Base-by-base conservation (phyloP, 148 eudicot species). In the Vaccinium vitisidaea region DNA sequence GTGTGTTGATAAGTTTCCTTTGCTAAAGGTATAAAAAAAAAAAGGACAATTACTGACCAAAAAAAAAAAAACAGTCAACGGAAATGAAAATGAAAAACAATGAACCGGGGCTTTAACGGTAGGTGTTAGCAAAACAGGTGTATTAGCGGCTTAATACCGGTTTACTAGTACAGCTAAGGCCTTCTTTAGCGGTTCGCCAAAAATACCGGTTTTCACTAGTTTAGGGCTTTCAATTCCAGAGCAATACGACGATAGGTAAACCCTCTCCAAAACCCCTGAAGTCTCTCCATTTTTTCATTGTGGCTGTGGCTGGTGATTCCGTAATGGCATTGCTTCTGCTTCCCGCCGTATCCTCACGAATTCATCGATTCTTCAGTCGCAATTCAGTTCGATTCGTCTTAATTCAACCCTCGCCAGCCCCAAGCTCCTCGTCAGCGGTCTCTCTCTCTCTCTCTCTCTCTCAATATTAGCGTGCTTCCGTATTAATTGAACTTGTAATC, bases 381-480 rank as follows among this genome's bases (percentile, higher is more conserved):
- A 90, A n/a, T 82, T 88, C 80, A 59, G 84, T 79, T 90, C 90
- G 11, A 82, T 87, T 89, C 98, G 96, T 76, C 82, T 85, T n/a
- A 91, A 81, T 53, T 71, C 98, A 65, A 93, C 95, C 65, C 95
- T 93, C 88, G 92, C 98, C 86, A 73, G 89, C 55, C 94, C 96
- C 11, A 95, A 95, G 90, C 98, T 95, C 82, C 93, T 93, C 87
- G 82, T 95, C 86, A 92, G 95, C 83, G 97, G 98, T 94, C 86
- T 1, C 75, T 58, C 30, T 78, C 6, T 50, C 76, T 36, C 23
- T 82, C 70, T 32, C 36, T 65, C 36, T 67, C 73, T 63, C 30
- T 8, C 0, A 63, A 63, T 10, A 63, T 53, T 9, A 13, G 14
- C 14, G 55, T 53, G 55, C 15, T 9, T 53, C n/a, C n/a, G n/a